Evolutionary conservation across 176 grass and related monocot species (phyloP), one percentile per base, ranked within the genome.

Genomic region (Poa annua): DNA sequence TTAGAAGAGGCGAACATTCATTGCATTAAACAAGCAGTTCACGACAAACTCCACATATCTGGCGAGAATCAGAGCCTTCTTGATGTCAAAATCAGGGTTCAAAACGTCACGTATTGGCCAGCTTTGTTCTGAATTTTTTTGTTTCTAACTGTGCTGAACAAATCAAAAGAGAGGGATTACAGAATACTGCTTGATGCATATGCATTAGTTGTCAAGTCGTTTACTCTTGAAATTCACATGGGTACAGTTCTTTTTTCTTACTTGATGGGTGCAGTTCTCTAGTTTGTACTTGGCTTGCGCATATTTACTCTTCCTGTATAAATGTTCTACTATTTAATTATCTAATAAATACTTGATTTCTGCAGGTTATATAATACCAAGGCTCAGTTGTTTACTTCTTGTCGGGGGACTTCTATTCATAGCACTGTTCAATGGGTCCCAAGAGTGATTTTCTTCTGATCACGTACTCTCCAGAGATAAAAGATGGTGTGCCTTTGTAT

Each of bases 401-500:
- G 8, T 32, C 48, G 19, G 42, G 22, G 49, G 29, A 73, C 2
- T 66, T 78, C 15, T 79, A 3, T 79, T 52, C 41, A 24, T 29
- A 71, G 57, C 36, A 41, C 72, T 51, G 26, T 25, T 66, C 68
- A 72, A 99, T 96, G 96, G 84, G 88, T 63, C 33, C 61, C 15
- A 64, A 36, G 35, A 81, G 81, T 68, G 78, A 51, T 55, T 78
- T 42, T 85, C 83, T 99, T 81, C 51, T 88, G 78, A 86, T 99
- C 80, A 89, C 96, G 51, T 95, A 95, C 87, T 96, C 83, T 24
- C 44, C 75, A 13, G 96, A 99, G 81, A 75, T 99, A 32, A 48
- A 85, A 39, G 90, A 93, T 71, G 96, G 96, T 41, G 87, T 66
- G 10, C 93, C 96, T 71, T 49, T 90, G 73, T 85, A 90, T 45